Base-by-base conservation (phyloP, 192 early-diverging fungal genomes). In the Gaertneriomyces semiglobifer region DNA sequence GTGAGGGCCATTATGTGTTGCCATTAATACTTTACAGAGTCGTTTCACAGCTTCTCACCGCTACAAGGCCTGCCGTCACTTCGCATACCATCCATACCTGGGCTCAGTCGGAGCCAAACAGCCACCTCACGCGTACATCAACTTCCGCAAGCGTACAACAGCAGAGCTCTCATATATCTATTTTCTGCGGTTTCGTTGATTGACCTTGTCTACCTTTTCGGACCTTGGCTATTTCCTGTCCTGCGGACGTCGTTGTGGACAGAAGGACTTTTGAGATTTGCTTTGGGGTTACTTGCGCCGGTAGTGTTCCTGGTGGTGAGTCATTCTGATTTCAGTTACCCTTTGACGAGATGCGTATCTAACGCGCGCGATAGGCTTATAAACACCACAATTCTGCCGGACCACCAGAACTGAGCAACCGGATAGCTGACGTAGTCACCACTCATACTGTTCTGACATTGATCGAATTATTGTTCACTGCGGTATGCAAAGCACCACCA, bases 391-490 rank as follows among this genome's bases (percentile, higher is more conserved):
- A n/a, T 50, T 0, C 48, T 50, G 48, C 48, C 1, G 48, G 11
- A 18, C 48, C 48, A 50, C 12, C 48, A 39, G 14, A 52, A 40
- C 2, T 56, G 4, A n/a, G 40, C 5, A 43, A n/a, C 4, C 66
- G 51, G 7, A 39, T 56, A 7, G 59, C 60, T 1, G 16, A 61
- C 33, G 16, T 41, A 3, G 25, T 61, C 44, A 70, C 59, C 42
- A 25, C 46, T 11, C 68, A 70, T 19, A 52, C 68, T 40, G 38
- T 63, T 38, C 7, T 63, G 7, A 52, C 59, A 25, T 60, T 70
- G 12, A 1, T 54, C 10, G 60, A 63, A 44, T 20, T 63, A 4
- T 14, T 63, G 7, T 54, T 33, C 38, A 53, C 44, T 1, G 48
- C 68, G 7, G 18, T 53, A n/a, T 53, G 19, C 10, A 53, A 63